Conservation (phyloP, 805 yeast species). For the Debaryomyces prosopidis region DNA sequence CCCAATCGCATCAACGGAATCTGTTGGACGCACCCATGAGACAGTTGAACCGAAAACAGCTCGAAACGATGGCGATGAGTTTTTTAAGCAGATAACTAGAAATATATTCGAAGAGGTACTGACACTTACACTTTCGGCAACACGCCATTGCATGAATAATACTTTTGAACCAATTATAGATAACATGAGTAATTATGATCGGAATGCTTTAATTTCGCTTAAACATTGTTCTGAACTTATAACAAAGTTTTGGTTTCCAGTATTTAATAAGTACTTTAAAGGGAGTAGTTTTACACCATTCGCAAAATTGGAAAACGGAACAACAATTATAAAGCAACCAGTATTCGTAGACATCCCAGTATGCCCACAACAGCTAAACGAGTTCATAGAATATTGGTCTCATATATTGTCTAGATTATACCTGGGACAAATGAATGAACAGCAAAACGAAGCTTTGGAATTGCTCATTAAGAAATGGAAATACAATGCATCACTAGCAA, state of each 20-base stretch:
- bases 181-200: constrained; percentile 48
- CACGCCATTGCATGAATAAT: constrained; percentile 51
- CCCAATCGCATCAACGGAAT: background rate
- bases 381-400: constrained; percentile 53
- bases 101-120: constrained; percentile 43
- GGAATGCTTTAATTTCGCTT: constrained; percentile 32
- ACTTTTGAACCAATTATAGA: constrained; percentile 61
- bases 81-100: constrained; percentile 11
- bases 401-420: constrained; percentile 46
- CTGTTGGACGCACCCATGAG: background rate
- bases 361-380: constrained; percentile 13
- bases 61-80: background rate
- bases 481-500: background rate
- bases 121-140: constrained; percentile 41
- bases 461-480: constrained; percentile 36
- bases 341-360: constrained; percentile 24
- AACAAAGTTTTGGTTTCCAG: constrained; percentile 53
- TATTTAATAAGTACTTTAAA: constrained; percentile 52
- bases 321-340: constrained; percentile 19
- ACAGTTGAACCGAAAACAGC: background rate
- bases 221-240: constrained; percentile 44
- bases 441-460: constrained; percentile 29
- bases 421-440: constrained; percentile 22
- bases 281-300: constrained; percentile 16
- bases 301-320: constrained; percentile 11